These are phyloP conservation scores for Erigeron canadensis DNA, from an alignment of 129 eudicot genomes.

Conservation along the genomic window DNA sequence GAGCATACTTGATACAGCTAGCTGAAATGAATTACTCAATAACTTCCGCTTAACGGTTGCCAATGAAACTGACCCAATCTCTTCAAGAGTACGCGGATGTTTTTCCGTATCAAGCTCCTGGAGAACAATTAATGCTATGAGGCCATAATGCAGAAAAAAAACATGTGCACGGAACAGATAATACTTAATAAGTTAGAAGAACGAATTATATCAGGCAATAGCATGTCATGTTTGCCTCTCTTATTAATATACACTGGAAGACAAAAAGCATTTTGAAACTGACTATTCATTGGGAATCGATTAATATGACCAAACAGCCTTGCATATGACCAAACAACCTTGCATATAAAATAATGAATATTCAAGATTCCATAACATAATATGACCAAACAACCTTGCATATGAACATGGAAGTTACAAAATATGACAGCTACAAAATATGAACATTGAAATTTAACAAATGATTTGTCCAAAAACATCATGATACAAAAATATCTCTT, in stretches of 20 bases:
- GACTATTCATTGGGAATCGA: not conserved
- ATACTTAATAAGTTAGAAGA: not conserved
- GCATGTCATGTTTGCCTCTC: not conserved
- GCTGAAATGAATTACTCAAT: slow-evolving; percentile 70
- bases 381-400: too few relatives aligned
- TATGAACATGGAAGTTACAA: too few relatives aligned
- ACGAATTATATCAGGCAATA: not conserved
- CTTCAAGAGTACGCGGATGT: slow-evolving; percentile 49
- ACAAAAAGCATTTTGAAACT: not conserved
- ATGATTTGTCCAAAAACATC: not conserved
- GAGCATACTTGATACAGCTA: slow-evolving; percentile 63
- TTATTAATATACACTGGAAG: not conserved
- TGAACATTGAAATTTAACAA: too few relatives aligned
- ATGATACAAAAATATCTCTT: slow-evolving; percentile 6
- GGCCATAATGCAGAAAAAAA: not conserved
- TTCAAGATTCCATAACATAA: too few relatives aligned
- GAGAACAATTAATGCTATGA: slow-evolving; percentile 14
- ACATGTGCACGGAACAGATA: not conserved
- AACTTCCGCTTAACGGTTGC: slow-evolving; percentile 52
- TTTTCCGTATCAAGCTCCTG: slow-evolving; percentile 70
- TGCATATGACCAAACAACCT: too few relatives aligned
- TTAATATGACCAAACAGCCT: too few relatives aligned
- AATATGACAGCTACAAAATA: too few relatives aligned
- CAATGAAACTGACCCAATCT: slow-evolving; percentile 57
- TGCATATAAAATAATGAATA: too few relatives aligned